Base-by-base conservation (phyloP, 345 rosid genomes). In the Viola odorata region DNA sequence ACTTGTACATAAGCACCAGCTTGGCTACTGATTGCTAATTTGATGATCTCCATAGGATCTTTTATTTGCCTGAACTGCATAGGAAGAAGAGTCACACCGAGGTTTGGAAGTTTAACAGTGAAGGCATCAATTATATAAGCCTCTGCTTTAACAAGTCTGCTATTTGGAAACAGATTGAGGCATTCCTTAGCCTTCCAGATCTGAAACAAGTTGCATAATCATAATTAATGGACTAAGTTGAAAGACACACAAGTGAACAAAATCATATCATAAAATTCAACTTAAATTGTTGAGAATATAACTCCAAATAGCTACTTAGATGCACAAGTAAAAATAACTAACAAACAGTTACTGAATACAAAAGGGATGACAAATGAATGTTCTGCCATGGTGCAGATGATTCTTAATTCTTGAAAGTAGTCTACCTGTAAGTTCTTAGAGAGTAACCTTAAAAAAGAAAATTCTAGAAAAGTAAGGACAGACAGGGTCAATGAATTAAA, bases 111-210 rank as follows among this genome's bases (percentile, higher is more conserved):
- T 69, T 87, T 88, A 63, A 77, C 82, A 50, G 97, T 90, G 62
- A 94, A 79, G 62, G 94, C 97, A 62, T 88, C 91, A 40, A 90
- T 86, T 53, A 81, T 64, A 75, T 88, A 95, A 55, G 85, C 82
- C 82, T 90, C 99, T 15, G 91, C 89, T 81, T 77, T 84, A 66
- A 94, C 86, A 64, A 67, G 76, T 66, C 85, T 85, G 85, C 95
- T 90, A 62, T 70, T 82, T 60, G 95, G 89, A 77, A 86, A 85
- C 67, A 94, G 70, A 75, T 73, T 84, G 54, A 94, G 79, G 75
- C 97, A 94, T 75, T 90, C 99, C 81, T 83, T 94, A 32, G 99
- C 99, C 82, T 78, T 90, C 99, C 96, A 90, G 60, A 94, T 90
- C 99, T 90, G 84, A 66, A 61, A 67, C 56, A 54, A 60, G 73